Conservation (phyloP, 2,329 filamentous ascomycete genomes). For the Fusarium fracticaudum region DNA sequence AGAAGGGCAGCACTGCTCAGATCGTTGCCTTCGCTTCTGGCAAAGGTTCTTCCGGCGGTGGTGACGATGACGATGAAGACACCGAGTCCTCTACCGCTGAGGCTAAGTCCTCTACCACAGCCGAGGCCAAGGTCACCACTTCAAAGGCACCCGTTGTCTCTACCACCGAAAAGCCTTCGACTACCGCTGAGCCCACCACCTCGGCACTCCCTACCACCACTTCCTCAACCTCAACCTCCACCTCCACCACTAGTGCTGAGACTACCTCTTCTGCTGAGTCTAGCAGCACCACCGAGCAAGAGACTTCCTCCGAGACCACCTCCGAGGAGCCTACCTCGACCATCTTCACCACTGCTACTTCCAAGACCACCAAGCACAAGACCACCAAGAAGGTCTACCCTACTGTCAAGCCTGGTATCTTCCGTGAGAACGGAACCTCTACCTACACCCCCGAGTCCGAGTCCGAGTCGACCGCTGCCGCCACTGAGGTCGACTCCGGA, state of each 20-base stretch:
- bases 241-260: constrained; percentile 21
- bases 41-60: constrained; percentile 43
- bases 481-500: constrained; percentile 42
- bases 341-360: constrained; percentile 40
- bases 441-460: constrained; percentile 19
- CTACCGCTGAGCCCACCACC: constrained; percentile 25
- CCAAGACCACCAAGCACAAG: constrained; percentile 27
- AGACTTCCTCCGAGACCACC: constrained; percentile 19
- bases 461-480: constrained; percentile 31
- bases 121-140: constrained; percentile 27
- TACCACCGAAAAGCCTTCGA: constrained; percentile 35
- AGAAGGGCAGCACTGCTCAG: constrained; percentile 71
- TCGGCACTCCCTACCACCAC: constrained; percentile 29
- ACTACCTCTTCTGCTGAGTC: constrained; percentile 26
- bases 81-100: constrained; percentile 19
- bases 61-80: constrained; percentile 28
- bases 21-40: constrained; percentile 69
- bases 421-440: constrained; percentile 61
- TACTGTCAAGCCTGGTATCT: constrained; percentile 56
- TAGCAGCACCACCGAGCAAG: constrained; percentile 7
- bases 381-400: constrained; percentile 27
- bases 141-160: constrained; percentile 16
- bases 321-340: constrained; percentile 34
- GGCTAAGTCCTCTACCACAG: constrained; percentile 38
- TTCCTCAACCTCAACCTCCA: constrained; percentile 20